These are phyloP conservation scores for Xylaria sp. DNA, from an alignment of 2,329 filamentous ascomycete species.

Conservation along the genomic window DNA sequence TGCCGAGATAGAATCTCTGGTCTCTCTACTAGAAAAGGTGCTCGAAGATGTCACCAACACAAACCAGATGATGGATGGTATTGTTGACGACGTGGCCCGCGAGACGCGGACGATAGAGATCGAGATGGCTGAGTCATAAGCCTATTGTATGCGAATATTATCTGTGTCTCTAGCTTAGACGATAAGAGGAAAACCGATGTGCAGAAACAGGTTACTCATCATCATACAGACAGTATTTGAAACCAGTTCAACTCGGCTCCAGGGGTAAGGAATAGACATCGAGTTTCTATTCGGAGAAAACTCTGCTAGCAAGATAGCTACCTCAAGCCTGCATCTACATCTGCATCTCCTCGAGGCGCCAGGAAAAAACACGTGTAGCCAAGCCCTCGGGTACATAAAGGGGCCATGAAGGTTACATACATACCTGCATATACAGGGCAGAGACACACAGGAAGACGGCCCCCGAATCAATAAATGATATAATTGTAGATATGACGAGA, in stretches of 20 bases:
- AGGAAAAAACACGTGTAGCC: background rate
- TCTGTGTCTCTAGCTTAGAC: background rate
- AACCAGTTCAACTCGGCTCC: background rate
- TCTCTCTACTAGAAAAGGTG: constrained; percentile 60
- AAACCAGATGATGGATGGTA: constrained; percentile 58
- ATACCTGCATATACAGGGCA: background rate
- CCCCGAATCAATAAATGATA: background rate
- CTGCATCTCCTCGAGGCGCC: background rate
- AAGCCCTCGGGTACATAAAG: background rate
- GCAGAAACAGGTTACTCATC: background rate
- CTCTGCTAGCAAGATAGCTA: background rate
- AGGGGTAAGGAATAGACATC: background rate
- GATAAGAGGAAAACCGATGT: background rate
- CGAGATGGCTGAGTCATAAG: constrained; percentile 49
- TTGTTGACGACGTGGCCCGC: constrained; percentile 59
- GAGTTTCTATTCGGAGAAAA: background rate
- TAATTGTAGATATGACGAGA: background rate
- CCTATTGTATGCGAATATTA: background rate
- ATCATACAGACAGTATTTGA: background rate
- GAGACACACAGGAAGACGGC: background rate
- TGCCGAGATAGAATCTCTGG: constrained; percentile 62
- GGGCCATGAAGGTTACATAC: background rate
- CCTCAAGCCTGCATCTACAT: background rate
- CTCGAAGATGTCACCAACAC: constrained; percentile 66
- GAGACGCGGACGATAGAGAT: constrained; percentile 60